Evolutionary conservation across 768 basidiomycete species (phyloP).

Genomic region (Phaeotremella skinneri): DNA sequence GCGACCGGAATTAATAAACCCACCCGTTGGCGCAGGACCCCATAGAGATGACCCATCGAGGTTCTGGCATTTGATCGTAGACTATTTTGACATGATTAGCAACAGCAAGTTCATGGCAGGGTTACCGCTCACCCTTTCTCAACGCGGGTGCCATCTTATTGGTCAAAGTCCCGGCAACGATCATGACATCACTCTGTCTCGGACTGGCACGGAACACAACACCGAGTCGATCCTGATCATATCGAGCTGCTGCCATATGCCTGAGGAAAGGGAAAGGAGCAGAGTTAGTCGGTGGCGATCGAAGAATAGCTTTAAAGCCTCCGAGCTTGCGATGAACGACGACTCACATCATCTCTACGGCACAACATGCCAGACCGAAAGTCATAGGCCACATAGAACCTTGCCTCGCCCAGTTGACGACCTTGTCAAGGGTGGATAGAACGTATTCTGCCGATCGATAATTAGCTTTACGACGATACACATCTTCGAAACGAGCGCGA

Average conservation of each 20-base stretch:
- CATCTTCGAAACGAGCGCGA: background rate
- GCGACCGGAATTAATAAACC: background rate
- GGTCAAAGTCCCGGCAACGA: conserved; percentile 96
- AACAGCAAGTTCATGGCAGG: background rate
- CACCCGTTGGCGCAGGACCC: conserved; percentile 95
- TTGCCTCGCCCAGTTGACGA: conserved; percentile 95
- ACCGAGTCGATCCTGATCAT: conserved; percentile 96
- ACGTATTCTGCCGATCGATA: conserved; percentile 74
- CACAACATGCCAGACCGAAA: conserved; percentile 93
- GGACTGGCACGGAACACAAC: conserved; percentile 99
- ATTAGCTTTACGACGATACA: conserved; percentile 1
- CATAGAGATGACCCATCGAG: conserved; percentile 99
- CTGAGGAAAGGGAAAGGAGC: conserved; percentile 60
- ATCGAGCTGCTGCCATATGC: conserved; percentile 99
- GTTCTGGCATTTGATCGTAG: conserved; percentile 87
- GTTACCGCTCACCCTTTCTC: conserved; percentile 63
- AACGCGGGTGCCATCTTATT: conserved; percentile 99
- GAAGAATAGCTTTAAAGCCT: background rate
- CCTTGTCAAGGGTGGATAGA: conserved; percentile 89
- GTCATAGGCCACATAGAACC: conserved; percentile 99
- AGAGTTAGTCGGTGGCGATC: background rate
- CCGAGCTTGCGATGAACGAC: background rate
- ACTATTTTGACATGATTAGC: too few species aligned
- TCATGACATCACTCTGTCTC: conserved; percentile 96
- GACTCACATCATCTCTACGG: conserved; percentile 67